Percentiles rank a stretch among this genome's conserved stretches.
Evolutionary conservation across 306 rosid genomes (phyloP).

Genomic region (cucumber (Cucumis sativus)): Cucumber_9930_V3 NC_026659.2:28757001-28757500

Average conservation of each 20-base stretch:
- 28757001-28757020: background rate
- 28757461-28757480: background rate
- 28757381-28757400: background rate
- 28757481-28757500: background rate
- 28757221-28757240: background rate
- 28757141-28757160: background rate
- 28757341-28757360: background rate
- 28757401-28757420: background rate
- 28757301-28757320: background rate
- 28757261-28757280: background rate
- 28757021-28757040: background rate
- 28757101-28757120: constrained; percentile 1
- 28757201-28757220: background rate
- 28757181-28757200: background rate
- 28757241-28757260: background rate
- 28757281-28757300: background rate
- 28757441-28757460: background rate
- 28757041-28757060: background rate
- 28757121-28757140: background rate
- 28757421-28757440: background rate
- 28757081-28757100: background rate
- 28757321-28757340: background rate
- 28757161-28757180: background rate
- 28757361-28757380: background rate
- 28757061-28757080: background rate